Percentiles rank a stretch among this genome's conserved stretches.
Conservation (phyloP, 768 basidiomycete species). For the Psilocybe cyanescens region DNA sequence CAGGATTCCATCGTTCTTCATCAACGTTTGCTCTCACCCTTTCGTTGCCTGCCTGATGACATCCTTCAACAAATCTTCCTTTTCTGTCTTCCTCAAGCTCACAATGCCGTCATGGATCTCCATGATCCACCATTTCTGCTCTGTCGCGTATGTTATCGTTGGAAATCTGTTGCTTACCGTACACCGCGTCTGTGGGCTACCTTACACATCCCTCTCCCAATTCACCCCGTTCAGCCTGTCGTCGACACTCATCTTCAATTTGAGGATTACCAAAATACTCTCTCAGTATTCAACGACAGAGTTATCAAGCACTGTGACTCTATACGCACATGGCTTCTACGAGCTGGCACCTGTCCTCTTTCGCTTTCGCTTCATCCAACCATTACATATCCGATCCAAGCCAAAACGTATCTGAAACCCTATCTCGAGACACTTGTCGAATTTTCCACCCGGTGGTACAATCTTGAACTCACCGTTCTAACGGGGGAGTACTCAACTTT, state of each 20-base stretch:
- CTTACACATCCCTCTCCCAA: constrained; percentile 8
- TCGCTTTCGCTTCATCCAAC: constrained; percentile 11
- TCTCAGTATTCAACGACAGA: not conserved
- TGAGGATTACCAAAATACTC: not conserved
- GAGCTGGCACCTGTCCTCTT: constrained; percentile 6
- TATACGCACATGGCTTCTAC: constrained; percentile 12
- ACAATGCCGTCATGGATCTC: constrained; percentile 11
- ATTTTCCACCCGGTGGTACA: constrained; percentile 5
- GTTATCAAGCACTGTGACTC: not conserved
- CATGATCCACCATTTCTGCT: constrained; percentile 12
- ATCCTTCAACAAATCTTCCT: constrained; percentile 11
- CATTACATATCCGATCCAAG: not conserved
- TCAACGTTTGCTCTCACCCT: not conserved
- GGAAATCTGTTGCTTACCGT: constrained; percentile 7
- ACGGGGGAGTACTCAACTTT: not conserved
- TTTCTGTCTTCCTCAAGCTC: constrained; percentile 7
- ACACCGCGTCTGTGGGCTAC: constrained; percentile 17
- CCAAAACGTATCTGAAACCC: not conserved
- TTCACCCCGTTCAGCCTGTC: too few species aligned
- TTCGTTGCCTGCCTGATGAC: constrained; percentile 7
- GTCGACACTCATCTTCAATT: too few species aligned
- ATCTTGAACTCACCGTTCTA: not conserved
- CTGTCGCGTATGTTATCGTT: constrained; percentile 7
- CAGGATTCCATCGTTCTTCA: not conserved
- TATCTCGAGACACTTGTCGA: constrained; percentile 3